A percentile compares a stretch with the other conserved stretches of the same genome.
These are phyloP conservation scores for Leptographium flavum DNA, from an alignment of 2,329 filamentous ascomycete species.

Conservation along the genomic window DNA sequence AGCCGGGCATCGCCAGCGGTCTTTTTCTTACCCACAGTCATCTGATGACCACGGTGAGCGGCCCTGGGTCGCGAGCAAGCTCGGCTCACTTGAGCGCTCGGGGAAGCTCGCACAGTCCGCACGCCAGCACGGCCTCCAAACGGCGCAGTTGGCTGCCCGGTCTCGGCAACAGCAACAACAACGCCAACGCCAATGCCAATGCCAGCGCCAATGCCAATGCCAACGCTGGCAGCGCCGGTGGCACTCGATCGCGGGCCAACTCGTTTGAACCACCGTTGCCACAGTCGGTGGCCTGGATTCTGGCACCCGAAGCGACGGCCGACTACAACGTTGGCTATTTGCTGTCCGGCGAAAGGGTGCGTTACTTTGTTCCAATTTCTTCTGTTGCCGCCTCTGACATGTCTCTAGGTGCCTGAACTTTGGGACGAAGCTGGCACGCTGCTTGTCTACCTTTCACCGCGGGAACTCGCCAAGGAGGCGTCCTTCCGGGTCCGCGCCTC, in stretches of 20 bases:
- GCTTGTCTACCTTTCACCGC: constrained; percentile 41
- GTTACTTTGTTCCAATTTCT: neutral
- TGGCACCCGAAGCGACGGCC: constrained; percentile 33
- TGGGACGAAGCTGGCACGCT: constrained; percentile 49
- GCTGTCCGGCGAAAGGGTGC: constrained; percentile 39
- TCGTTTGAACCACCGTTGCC: constrained; percentile 22
- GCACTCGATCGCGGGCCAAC: constrained; percentile 32
- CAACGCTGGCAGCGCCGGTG: neutral
- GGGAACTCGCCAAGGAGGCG: constrained; percentile 32
- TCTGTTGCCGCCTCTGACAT: neutral
- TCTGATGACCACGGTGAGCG: constrained; percentile 17
- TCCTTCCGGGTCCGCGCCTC: constrained; percentile 47
- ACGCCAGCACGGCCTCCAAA: constrained; percentile 24
- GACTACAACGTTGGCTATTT: constrained; percentile 43
- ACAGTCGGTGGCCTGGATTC: constrained; percentile 30
- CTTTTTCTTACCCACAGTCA: constrained; percentile 9
- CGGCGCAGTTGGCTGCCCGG: constrained; percentile 41
- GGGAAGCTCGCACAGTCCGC: constrained; percentile 26
- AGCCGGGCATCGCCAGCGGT: neutral
- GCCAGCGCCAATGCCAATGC: neutral
- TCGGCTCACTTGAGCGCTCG: constrained; percentile 21
- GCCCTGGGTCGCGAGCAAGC: constrained; percentile 16
- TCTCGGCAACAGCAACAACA: constrained; percentile 6
- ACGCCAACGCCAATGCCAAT: too few relatives aligned
- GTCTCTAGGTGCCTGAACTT: constrained; percentile 44